These are phyloP conservation scores for Quercus gilva DNA, from an alignment of 306 rosid genomes.

Conservation along the genomic window DNA sequence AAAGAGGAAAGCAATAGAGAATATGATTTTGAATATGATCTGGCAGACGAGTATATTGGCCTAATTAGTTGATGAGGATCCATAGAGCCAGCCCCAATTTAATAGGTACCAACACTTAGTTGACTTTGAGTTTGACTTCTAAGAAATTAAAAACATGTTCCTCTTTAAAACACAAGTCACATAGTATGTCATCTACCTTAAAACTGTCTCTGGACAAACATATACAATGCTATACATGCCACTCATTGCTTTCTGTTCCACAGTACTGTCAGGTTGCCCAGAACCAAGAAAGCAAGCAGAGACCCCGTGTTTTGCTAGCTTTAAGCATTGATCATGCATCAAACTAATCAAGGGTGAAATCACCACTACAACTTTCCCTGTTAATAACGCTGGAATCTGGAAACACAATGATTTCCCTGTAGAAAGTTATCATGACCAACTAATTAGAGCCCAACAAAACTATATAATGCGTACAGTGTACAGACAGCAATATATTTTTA, in stretches of 20 bases:
- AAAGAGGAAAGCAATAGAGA: no score
- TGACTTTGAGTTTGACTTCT: not conserved
- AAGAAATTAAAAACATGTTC: not conserved
- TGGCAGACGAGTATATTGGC: no score
- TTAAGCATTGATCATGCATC: conserved; percentile 97
- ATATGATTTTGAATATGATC: no score
- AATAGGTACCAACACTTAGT: not conserved
- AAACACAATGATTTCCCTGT: conserved; percentile 93
- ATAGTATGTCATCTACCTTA: conserved; percentile 41
- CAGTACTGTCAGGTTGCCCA: conserved; percentile 83
- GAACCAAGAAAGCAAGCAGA: conserved; percentile 97
- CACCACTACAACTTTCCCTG: conserved; percentile 94
- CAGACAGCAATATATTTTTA: not conserved
- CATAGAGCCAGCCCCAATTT: no score
- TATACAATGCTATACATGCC: conserved; percentile 79
- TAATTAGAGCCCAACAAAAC: conserved; percentile 7
- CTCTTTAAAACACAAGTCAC: not conserved
- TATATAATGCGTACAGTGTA: not conserved
- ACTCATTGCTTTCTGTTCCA: conserved; percentile 80
- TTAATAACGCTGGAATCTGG: conserved; percentile 87
- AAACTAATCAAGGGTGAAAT: conserved; percentile 91
- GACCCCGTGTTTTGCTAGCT: conserved; percentile 65
- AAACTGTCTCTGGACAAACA: conserved; percentile 83
- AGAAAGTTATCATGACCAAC: conserved; percentile 22
- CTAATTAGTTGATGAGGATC: no score